phyloP scores from a whole-genome alignment of 1,284 basidiomycete genomes.

The Cryptococcus floricola region DNA sequence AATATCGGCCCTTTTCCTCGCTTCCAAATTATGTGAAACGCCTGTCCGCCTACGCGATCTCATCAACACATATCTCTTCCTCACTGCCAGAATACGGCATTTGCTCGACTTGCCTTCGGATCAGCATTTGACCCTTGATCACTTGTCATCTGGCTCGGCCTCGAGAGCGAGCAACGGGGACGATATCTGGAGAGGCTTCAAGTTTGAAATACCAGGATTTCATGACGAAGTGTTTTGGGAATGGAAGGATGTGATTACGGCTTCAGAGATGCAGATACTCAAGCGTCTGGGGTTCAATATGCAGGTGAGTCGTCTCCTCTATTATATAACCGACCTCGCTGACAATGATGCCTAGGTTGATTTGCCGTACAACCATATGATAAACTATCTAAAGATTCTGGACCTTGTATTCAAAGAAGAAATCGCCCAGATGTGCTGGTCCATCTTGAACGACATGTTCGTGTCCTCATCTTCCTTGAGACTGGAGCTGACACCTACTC shows the following conservation, averaged over 20 bases:
- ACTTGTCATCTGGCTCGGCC: background rate
- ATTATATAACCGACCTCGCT: background rate
- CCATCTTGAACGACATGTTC: slow-evolving; percentile 84
- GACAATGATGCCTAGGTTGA: slow-evolving; percentile 60
- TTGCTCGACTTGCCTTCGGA: slow-evolving; percentile 34
- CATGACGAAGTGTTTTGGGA: slow-evolving; percentile 47
- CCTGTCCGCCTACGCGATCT: slow-evolving; percentile 86
- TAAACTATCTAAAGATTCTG: slow-evolving; percentile 90
- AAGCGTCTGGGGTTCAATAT: slow-evolving; percentile 89
- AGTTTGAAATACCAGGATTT: slow-evolving; percentile 38
- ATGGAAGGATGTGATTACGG: slow-evolving; percentile 65
- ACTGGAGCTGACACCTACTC: slow-evolving; percentile 1
- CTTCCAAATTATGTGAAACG: slow-evolving; percentile 94
- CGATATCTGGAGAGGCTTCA: slow-evolving; percentile 32
- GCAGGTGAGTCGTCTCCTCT: slow-evolving; percentile 24
- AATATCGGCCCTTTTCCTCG: slow-evolving; percentile 88
- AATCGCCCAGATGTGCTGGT: slow-evolving; percentile 76
- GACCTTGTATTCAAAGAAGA: slow-evolving; percentile 65
- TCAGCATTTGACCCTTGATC: background rate
- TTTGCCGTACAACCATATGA: slow-evolving; percentile 86
- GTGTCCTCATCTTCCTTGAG: background rate
- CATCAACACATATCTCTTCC: slow-evolving; percentile 87
- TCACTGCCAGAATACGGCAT: slow-evolving; percentile 49
- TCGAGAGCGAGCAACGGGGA: background rate
- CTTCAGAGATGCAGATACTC: slow-evolving; percentile 95